A percentile compares a stretch with the other conserved stretches of the same genome.
Evolutionary conservation across 176 grass and related monocot species (phyloP).

Genomic region (Luzula sylvatica): DNA sequence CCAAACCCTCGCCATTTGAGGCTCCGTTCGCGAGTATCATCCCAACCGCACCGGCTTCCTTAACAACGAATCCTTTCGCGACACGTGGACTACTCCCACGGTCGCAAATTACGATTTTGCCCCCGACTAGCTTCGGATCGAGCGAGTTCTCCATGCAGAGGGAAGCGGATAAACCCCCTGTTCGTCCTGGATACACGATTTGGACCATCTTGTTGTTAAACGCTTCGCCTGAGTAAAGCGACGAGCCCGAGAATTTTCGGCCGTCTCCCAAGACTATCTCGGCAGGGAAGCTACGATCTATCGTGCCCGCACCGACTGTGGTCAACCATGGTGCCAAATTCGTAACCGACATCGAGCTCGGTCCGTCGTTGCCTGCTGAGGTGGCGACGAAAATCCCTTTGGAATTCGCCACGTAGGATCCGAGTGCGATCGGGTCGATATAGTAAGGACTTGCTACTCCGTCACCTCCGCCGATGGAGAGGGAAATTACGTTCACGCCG

Average conservation of each 20-base stretch:
- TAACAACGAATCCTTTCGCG: slow-evolving; percentile 86
- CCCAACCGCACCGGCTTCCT: slow-evolving; percentile 57
- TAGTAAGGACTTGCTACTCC: slow-evolving; percentile 61
- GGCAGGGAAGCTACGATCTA: slow-evolving; percentile 72
- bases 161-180: slow-evolving; percentile 52
- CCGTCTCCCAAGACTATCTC: slow-evolving; percentile 71
- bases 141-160: slow-evolving; percentile 97
- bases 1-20: slow-evolving; percentile 77
- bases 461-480: slow-evolving; percentile 77
- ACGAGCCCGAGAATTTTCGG: slow-evolving; percentile 49
- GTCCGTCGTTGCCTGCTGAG: slow-evolving; percentile 88
- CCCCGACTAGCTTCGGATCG: slow-evolving; percentile 56
- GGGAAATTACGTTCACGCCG: slow-evolving; percentile 83
- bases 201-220: slow-evolving; percentile 32
- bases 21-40: slow-evolving; percentile 79
- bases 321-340: slow-evolving; percentile 87
- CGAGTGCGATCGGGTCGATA: slow-evolving; percentile 80
- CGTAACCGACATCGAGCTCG: slow-evolving; percentile 63
- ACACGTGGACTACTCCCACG: slow-evolving; percentile 94
- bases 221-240: slow-evolving; percentile 70
- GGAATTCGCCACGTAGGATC: slow-evolving; percentile 64
- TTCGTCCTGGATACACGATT: slow-evolving; percentile 56
- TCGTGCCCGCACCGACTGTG: slow-evolving; percentile 85
- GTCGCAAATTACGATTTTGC: slow-evolving; percentile 89
- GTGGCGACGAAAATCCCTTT: slow-evolving; percentile 74